These are phyloP conservation scores for Mycosarcoma maydis DNA, from an alignment of 1,284 basidiomycete genomes.

Conservation along the genomic window DNA sequence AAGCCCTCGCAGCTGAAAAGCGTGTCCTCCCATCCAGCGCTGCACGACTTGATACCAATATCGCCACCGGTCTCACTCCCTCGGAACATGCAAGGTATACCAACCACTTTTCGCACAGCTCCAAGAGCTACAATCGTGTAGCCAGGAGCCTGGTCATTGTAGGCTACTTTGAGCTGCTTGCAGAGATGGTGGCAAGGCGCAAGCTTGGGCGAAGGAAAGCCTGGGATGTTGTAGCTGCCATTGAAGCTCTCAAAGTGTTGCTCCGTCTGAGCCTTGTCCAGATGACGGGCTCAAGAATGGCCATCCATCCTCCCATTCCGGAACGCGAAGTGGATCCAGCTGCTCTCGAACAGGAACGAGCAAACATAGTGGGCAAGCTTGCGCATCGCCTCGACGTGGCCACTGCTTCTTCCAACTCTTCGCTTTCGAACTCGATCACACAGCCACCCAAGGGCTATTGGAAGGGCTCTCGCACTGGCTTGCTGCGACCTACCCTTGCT, in stretches of 20 bases:
- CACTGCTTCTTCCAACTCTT: constrained; percentile 7
- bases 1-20: constrained; percentile 5
- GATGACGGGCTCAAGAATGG: constrained; percentile 63
- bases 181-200: constrained; percentile 68
- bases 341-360: constrained; percentile 50
- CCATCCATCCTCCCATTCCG: constrained; percentile 67
- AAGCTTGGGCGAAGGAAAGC: constrained; percentile 58
- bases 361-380: constrained; percentile 35
- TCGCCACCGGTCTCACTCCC: constrained; percentile 32
- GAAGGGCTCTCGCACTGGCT: constrained; percentile 58
- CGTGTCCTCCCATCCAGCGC: background rate
- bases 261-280: constrained; percentile 66
- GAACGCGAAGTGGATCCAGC: constrained; percentile 65
- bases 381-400: constrained; percentile 30
- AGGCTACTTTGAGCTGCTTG: constrained; percentile 65
- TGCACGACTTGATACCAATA: background rate
- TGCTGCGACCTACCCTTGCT: constrained; percentile 53
- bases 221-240: constrained; percentile 67
- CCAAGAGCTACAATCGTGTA: constrained; percentile 60
- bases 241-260: constrained; percentile 67
- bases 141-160: constrained; percentile 65
- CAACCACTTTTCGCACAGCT: constrained; percentile 62
- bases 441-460: constrained; percentile 44
- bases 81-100: constrained; percentile 68
- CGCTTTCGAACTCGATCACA: background rate